phyloP scores from a whole-genome alignment of 2,329 filamentous ascomycete genomes.

The Aspergillus aculeatinus region DNA sequence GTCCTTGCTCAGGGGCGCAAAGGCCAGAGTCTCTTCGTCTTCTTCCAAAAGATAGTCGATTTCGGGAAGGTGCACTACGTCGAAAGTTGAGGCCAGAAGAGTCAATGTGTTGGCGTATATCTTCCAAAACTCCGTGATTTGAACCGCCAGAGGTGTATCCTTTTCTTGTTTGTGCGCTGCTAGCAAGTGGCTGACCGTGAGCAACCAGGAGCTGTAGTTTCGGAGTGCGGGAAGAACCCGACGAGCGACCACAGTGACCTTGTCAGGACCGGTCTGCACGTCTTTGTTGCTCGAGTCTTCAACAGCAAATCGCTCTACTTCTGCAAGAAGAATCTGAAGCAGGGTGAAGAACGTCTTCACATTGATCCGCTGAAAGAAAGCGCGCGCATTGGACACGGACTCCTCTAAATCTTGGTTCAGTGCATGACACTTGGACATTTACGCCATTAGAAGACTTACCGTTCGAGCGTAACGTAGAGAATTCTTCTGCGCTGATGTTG shows the following conservation, averaged over 20 bases:
- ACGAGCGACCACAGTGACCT: constrained; percentile 59
- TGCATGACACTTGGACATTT: constrained; percentile 1
- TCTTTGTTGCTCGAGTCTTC: constrained; percentile 48
- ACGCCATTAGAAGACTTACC: constrained; percentile 43
- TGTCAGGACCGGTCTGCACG: constrained; percentile 43
- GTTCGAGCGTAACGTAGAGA: constrained; percentile 62
- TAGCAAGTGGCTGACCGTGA: constrained; percentile 55
- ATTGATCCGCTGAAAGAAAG: constrained; percentile 74
- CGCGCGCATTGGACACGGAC: constrained; percentile 46
- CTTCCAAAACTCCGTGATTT: constrained; percentile 64
- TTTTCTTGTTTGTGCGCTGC: constrained; percentile 51
- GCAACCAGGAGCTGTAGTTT: constrained; percentile 68
- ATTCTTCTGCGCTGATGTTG: constrained; percentile 80
- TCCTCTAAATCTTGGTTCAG: constrained; percentile 41
- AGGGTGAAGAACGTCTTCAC: constrained; percentile 72
- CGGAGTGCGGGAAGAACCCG: constrained; percentile 64
- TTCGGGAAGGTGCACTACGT: constrained; percentile 55
- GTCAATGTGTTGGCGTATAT: constrained; percentile 64
- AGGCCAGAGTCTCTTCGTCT: constrained; percentile 65
- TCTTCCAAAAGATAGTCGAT: constrained; percentile 66
- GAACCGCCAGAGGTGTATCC: constrained; percentile 55
- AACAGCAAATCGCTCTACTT: constrained; percentile 60
- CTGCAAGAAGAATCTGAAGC: constrained; percentile 67
- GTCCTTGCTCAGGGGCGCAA: constrained; percentile 58
- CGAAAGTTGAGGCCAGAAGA: constrained; percentile 59